Conservation (phyloP, 202 grass and related monocot genomes). For the Cymbopogon flexuosus region DNA sequence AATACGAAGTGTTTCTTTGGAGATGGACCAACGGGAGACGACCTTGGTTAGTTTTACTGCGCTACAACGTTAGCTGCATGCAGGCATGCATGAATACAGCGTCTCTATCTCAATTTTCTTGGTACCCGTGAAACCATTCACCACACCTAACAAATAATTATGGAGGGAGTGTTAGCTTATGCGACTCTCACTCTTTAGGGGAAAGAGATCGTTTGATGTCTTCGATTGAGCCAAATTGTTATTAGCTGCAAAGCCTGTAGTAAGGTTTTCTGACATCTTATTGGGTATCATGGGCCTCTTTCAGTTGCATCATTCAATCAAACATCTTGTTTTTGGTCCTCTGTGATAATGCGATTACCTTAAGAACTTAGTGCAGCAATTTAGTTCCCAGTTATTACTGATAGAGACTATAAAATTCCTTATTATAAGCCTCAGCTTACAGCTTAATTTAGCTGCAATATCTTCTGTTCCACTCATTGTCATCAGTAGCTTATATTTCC, state of each 20-base stretch:
- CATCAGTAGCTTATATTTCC: neutral
- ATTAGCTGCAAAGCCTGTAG: neutral
- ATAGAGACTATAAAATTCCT: slow-evolving; percentile 1
- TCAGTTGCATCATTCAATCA: neutral
- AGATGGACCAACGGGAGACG: too few relatives aligned
- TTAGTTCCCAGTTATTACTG: neutral
- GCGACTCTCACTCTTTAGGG: neutral
- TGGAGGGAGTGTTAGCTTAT: neutral
- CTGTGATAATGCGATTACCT: neutral
- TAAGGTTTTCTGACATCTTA: slow-evolving; percentile 17
- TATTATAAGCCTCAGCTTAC: neutral
- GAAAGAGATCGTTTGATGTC: neutral
- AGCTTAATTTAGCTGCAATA: slow-evolving; percentile 1
- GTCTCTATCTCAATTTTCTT: too few relatives aligned
- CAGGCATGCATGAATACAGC: too few relatives aligned
- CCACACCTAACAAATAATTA: too few relatives aligned
- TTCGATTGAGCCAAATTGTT: neutral
- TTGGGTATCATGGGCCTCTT: slow-evolving; percentile 7
- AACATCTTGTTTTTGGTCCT: slow-evolving; percentile 18
- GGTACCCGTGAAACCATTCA: too few relatives aligned
- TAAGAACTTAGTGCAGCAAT: neutral
- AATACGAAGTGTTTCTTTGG: too few relatives aligned
- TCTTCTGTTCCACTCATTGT: neutral
- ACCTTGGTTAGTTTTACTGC: too few relatives aligned
- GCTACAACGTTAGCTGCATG: too few relatives aligned